phyloP scores from a whole-genome alignment of 441 rosid species.

The Gossypium gossypioides region DNA sequence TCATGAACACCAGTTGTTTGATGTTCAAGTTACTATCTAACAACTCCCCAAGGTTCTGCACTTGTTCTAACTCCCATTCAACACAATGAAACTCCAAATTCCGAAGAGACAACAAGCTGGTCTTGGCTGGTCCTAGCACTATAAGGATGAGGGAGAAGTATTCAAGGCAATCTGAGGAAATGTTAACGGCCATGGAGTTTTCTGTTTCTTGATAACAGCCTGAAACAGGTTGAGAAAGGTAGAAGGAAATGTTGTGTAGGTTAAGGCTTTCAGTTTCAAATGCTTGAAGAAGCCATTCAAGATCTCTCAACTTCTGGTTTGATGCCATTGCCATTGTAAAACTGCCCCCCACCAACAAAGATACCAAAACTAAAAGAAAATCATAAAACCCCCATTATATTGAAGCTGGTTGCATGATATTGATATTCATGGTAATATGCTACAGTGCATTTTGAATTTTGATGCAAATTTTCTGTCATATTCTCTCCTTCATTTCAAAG shows the following conservation, averaged over 20 bases:
- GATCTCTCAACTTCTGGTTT: conserved; percentile 41
- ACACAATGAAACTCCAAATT: conserved; percentile 59
- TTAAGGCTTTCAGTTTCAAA: conserved; percentile 42
- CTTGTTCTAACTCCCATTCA: conserved; percentile 50
- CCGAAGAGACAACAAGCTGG: conserved; percentile 33
- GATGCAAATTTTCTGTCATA: conserved; percentile 10
- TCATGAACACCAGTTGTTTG: conserved; percentile 50
- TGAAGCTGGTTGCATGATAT: conserved; percentile 4
- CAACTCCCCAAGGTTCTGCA: conserved; percentile 44
- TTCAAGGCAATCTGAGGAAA: conserved; percentile 32
- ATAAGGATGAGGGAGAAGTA: conserved; percentile 46
- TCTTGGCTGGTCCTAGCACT: conserved; percentile 37
- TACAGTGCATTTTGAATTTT: conserved; percentile 5
- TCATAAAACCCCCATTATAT: not conserved
- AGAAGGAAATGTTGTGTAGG: conserved; percentile 56
- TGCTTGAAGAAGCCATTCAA: conserved; percentile 59
- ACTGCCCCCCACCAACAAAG: not conserved
- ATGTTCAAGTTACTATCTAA: conserved; percentile 47
- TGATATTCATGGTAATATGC: not conserved
- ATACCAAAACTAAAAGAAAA: not conserved
- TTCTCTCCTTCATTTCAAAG: conserved; percentile 23
- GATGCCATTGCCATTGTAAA: conserved; percentile 34
- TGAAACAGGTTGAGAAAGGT: conserved; percentile 42
- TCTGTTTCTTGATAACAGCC: conserved; percentile 59
- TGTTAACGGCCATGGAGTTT: conserved; percentile 49